Base-by-base conservation (phyloP, 2,329 filamentous ascomycete species). In the Cladosporium sp. region DNA sequence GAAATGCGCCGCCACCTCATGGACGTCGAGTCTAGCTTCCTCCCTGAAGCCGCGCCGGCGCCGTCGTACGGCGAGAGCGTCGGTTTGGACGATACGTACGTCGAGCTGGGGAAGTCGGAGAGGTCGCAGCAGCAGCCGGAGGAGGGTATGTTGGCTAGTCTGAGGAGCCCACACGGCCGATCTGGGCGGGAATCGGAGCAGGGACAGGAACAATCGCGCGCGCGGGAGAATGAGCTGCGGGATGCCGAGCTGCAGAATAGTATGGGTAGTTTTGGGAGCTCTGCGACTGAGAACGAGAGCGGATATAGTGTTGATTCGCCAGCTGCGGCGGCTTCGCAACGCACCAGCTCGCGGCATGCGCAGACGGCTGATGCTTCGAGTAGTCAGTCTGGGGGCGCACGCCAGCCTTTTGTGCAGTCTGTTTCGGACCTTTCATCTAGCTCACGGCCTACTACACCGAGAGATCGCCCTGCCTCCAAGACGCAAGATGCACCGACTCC, bases 21-120 rank as follows among this genome's bases (percentile, higher is more conserved):
- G 72, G 80, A 84, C 57, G 73, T 83, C 50, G 81, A 84, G 62
- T 84, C 81, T 3, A 84, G 80, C 60, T 84, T 84, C 57, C 54
- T 84, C 39, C 80, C 80, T 0, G 80, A 83, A 40, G 69, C 73
- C 2, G 76, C 76, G 2, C 56, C 65, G 6, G 58, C 44, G 32
- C 41, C 50, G 53, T 8, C 58, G 5, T 61, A 64, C 32, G 59
- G 54, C 2, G 55, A 56, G 11, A 47, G 54, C 24, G 38, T 58
- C 7, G 73, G 73, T 36, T 67, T 59, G 9, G 73, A 76, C 59
- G 73, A 76, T 54, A 76, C 73, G 17, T 75, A 73, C 56, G 53
- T 75, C 30, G 61, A 65, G 50, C 49, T 66, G 39, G 62, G 60
- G 22, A 54, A 53, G 41, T 48, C 58, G 3, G 56, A 39, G n/a